Conservation (phyloP, 2,329 filamentous ascomycete species). For the Diaporthe citriasiana region DNA sequence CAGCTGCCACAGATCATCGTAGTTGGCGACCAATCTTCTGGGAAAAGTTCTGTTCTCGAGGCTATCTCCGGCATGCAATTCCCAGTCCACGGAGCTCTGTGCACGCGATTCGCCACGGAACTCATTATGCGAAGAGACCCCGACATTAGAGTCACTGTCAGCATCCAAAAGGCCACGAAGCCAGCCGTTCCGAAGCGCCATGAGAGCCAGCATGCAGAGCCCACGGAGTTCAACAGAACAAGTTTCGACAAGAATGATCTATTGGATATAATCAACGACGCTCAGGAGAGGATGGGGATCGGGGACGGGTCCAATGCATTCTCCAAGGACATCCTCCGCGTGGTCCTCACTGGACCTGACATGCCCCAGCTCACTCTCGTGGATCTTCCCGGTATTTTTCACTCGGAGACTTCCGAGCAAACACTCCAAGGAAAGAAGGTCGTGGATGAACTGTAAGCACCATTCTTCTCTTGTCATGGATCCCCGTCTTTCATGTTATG, state of each 20-base stretch:
- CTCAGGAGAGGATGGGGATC: constrained; percentile 65
- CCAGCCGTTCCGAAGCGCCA: too few relatives aligned
- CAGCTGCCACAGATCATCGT: constrained; percentile 69
- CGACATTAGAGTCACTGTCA: constrained; percentile 56
- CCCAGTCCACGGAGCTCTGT: constrained; percentile 66
- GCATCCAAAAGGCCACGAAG: constrained; percentile 54
- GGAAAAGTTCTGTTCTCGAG: constrained; percentile 76
- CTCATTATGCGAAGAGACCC: constrained; percentile 63
- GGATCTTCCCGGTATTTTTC: constrained; percentile 66
- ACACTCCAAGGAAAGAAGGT: constrained; percentile 49
- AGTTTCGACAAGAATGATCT: constrained; percentile 54
- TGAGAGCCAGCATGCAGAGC: background rate
- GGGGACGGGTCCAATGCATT: constrained; percentile 51
- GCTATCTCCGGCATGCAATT: constrained; percentile 74
- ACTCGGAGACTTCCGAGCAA: constrained; percentile 51
- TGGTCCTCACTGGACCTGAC: constrained; percentile 61
- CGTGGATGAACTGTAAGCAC: constrained; percentile 44
- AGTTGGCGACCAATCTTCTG: constrained; percentile 71
- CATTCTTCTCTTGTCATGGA: too few relatives aligned
- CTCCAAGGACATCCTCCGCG: constrained; percentile 60
- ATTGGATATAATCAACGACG: constrained; percentile 63
- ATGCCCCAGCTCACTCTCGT: constrained; percentile 65
- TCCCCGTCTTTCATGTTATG: too few relatives aligned
- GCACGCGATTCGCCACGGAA: constrained; percentile 74
- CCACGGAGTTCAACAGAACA: constrained; percentile 42